Evolutionary conservation across 2,329 filamentous ascomycete species (phyloP).

Genomic region (Cladosporium oxysporum): DNA sequence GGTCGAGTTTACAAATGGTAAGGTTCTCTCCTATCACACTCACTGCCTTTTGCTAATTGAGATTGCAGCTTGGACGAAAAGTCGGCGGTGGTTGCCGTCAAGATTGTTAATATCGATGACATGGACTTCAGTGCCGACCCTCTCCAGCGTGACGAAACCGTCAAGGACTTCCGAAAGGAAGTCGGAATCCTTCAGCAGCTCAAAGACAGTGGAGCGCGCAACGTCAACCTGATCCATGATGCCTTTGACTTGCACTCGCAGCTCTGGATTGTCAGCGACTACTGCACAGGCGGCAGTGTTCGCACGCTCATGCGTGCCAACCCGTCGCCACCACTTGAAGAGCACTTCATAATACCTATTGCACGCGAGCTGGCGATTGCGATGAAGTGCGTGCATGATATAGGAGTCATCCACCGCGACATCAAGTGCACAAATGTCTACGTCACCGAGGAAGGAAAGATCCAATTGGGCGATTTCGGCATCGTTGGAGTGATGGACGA

Average conservation of each 20-base stretch:
- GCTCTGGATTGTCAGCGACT: constrained; percentile 87
- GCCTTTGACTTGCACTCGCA: constrained; percentile 74
- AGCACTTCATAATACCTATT: constrained; percentile 64
- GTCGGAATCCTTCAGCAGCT: constrained; percentile 70
- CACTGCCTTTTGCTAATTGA: not conserved
- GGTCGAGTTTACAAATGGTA: constrained; percentile 71
- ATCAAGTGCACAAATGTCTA: constrained; percentile 75
- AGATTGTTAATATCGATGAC: constrained; percentile 83
- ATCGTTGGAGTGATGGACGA: constrained; percentile 78
- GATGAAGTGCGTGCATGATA: constrained; percentile 63
- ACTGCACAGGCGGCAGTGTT: constrained; percentile 81
- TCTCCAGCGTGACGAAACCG: constrained; percentile 65
- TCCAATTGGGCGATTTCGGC: constrained; percentile 84
- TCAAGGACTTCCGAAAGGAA: constrained; percentile 60
- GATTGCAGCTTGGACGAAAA: constrained; percentile 11
- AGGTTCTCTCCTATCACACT: not conserved
- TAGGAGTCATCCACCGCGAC: constrained; percentile 66
- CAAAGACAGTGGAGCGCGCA: constrained; percentile 71
- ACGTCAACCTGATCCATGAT: constrained; percentile 80
- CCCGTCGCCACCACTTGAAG: constrained; percentile 48
- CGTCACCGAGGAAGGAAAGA: constrained; percentile 72
- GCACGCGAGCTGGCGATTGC: constrained; percentile 64
- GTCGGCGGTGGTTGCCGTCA: constrained; percentile 66
- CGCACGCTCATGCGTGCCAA: constrained; percentile 60
- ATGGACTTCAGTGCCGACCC: constrained; percentile 59